Conservation (phyloP, 2,329 filamentous ascomycete genomes). For the Talaromyces piceae region DNA sequence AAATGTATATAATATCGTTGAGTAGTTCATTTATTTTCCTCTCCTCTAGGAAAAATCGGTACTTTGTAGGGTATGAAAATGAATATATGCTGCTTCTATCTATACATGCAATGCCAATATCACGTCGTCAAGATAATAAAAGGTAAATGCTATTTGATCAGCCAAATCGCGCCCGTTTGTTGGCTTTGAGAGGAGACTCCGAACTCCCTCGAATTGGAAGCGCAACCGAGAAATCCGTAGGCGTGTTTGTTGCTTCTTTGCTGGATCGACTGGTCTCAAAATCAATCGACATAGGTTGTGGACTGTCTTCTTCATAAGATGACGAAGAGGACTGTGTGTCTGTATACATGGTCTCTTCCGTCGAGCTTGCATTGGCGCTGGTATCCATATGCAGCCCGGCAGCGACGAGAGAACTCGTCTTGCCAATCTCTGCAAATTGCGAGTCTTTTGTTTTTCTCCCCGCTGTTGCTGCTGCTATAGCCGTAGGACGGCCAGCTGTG, state of each 20-base stretch:
- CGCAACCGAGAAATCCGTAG: background rate
- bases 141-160: too few species aligned
- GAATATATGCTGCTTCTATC: background rate
- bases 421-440: constrained; percentile 26
- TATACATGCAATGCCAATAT: background rate
- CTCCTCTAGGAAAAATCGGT: too few species aligned
- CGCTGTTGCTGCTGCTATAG: too few species aligned
- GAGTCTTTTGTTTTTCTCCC: constrained; percentile 12
- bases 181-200: background rate
- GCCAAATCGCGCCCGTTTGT: background rate
- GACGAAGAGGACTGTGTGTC: too few species aligned
- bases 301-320: constrained; percentile 6
- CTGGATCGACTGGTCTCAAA: too few species aligned
- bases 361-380: constrained; percentile 21
- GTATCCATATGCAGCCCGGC: constrained; percentile 23
- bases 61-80: background rate
- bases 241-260: background rate
- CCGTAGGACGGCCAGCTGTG: constrained; percentile 20
- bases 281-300: background rate
- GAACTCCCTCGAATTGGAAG: background rate
- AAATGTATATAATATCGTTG: background rate
- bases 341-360: constrained; percentile 10
- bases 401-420: constrained; percentile 34
- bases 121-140: background rate
- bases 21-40: too few species aligned